Percentiles rank a stretch among this genome's conserved stretches.
Conservation (phyloP, 768 basidiomycete species). For the Tricholoma hemisulphureum region DNA sequence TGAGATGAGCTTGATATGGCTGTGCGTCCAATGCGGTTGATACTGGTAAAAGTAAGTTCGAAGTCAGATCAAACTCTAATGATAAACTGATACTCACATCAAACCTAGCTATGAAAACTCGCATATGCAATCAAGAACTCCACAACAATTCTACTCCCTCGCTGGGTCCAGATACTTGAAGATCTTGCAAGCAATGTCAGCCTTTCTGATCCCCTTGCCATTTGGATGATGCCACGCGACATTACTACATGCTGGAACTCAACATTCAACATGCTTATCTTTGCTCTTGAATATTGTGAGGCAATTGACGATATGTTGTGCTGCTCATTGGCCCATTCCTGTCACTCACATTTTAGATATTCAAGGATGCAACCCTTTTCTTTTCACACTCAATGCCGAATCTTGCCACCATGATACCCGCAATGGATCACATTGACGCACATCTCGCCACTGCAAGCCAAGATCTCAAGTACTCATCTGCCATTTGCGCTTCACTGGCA, state of each 20-base stretch:
- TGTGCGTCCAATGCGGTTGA: background rate
- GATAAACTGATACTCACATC: no score
- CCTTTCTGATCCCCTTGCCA: no score
- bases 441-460: slow-evolving; percentile 1
- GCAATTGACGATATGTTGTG: background rate
- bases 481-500: background rate
- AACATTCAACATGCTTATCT: no score
- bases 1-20: background rate
- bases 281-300: background rate
- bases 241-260: background rate
- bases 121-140: no score
- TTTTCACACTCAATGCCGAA: background rate
- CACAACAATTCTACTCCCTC: no score
- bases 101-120: no score
- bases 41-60: no score
- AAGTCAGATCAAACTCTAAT: no score
- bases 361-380: slow-evolving; percentile 25
- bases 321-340: background rate
- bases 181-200: no score
- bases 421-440: no score
- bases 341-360: slow-evolving; percentile 6
- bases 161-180: background rate
- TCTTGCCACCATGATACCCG: no score
- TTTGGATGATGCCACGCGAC: background rate
- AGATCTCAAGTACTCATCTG: background rate